phyloP scores from a whole-genome alignment of 176 grass and related monocot species.

The Triticum timopheevii region DNA sequence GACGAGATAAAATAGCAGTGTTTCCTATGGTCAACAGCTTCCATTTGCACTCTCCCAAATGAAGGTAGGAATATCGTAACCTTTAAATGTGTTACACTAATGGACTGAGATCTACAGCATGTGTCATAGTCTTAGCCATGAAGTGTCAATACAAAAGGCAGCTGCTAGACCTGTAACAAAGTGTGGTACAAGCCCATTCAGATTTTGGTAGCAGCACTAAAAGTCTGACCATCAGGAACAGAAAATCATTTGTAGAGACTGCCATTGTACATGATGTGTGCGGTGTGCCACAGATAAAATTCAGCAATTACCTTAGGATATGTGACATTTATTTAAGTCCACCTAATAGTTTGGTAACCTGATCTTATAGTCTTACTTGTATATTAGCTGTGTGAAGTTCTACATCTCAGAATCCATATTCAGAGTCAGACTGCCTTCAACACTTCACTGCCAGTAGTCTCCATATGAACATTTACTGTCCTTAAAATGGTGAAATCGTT shows the following conservation, averaged over 20 bases:
- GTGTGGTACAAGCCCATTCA: background rate
- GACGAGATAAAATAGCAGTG: too few species aligned
- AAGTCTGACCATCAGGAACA: background rate
- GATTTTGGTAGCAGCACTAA: too few species aligned
- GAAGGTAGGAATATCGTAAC: too few species aligned
- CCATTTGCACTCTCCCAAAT: too few species aligned
- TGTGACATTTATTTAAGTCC: background rate
- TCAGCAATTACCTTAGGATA: background rate
- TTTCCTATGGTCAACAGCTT: too few species aligned
- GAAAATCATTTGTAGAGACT: background rate
- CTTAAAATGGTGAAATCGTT: slow-evolving; percentile 86
- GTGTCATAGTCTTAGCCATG: slow-evolving; percentile 1
- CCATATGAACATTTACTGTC: slow-evolving; percentile 73
- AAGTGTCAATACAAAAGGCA: too few species aligned
- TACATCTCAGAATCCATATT: background rate
- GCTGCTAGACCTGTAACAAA: too few species aligned
- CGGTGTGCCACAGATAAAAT: background rate
- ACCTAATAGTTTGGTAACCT: slow-evolving; percentile 7
- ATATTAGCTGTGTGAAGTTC: background rate
- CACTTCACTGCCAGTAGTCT: slow-evolving; percentile 70
- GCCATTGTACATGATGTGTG: background rate
- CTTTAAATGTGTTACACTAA: background rate
- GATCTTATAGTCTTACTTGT: background rate
- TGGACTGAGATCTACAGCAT: background rate
- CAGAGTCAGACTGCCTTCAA: background rate